Evolutionary conservation across 495 filamentous ascomycete genomes (phyloP).

Genomic region (Letharia columbiana): DNA sequence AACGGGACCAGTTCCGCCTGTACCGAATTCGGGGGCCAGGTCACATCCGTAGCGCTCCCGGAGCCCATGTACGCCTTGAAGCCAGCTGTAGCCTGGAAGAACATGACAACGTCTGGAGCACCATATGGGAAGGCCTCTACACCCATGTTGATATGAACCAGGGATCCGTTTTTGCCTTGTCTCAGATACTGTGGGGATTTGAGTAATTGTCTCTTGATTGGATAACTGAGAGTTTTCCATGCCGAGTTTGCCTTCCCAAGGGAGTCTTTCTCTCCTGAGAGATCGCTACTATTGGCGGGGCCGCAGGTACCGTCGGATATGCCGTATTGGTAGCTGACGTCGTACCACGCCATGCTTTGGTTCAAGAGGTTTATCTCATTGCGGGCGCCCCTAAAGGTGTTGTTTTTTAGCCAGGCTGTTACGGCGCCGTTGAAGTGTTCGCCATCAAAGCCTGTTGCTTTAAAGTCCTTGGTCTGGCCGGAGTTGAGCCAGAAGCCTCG

Average conservation of each 20-base stretch:
- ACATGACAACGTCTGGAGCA: conserved; percentile 8
- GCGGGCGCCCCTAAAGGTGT: conserved; percentile 11
- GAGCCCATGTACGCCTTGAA: conserved; percentile 20
- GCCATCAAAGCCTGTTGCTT: conserved; percentile 1
- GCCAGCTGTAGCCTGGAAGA: conserved; percentile 21
- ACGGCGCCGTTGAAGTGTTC: conserved; percentile 16
- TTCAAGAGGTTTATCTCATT: conserved; percentile 15
- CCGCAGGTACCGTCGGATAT: conserved; percentile 16
- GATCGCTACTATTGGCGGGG: not conserved
- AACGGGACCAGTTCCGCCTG: not conserved
- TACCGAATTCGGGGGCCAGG: not conserved
- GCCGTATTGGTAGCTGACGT: conserved; percentile 21
- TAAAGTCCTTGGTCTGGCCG: not conserved
- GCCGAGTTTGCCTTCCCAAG: conserved; percentile 14
- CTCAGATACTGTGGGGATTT: conserved; percentile 10
- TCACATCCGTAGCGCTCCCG: conserved; percentile 14
- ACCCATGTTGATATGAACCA: conserved; percentile 18
- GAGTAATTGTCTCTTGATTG: not conserved
- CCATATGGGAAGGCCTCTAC: conserved; percentile 3
- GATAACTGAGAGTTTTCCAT: not conserved
- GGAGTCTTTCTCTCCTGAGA: conserved; percentile 8
- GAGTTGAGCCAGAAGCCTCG: conserved; percentile 12
- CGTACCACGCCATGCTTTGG: conserved; percentile 10
- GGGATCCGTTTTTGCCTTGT: conserved; percentile 9
- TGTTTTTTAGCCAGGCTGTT: conserved; percentile 12